phyloP scores from a whole-genome alignment of 495 filamentous ascomycete genomes.

The Xylaria flabelliformis region DNA sequence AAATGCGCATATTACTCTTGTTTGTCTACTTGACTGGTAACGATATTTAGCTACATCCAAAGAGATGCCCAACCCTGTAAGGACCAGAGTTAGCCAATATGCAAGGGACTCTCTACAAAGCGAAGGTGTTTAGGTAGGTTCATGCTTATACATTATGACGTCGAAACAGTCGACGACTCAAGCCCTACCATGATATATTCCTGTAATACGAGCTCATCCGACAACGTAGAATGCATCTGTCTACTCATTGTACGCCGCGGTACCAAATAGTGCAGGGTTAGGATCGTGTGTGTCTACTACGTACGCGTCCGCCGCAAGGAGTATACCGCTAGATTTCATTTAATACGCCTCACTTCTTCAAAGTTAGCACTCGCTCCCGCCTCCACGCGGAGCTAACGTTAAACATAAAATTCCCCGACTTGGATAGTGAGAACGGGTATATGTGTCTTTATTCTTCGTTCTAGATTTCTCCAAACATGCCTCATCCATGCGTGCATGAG shows the following conservation, averaged over 20 bases:
- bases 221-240: neutral
- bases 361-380: neutral
- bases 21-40: neutral
- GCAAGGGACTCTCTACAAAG: neutral
- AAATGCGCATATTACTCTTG: neutral
- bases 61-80: neutral
- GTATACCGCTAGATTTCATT: neutral
- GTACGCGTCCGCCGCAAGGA: neutral
- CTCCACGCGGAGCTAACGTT: neutral
- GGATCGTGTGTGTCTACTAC: neutral
- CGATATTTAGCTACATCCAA: neutral
- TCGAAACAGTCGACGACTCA: neutral
- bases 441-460: neutral
- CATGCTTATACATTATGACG: neutral
- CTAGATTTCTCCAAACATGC: neutral
- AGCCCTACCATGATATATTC: neutral
- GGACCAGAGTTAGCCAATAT: neutral
- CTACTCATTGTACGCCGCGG: neutral
- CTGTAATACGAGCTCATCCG: neutral
- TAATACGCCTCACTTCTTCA: neutral
- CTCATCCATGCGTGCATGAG: neutral
- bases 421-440: neutral
- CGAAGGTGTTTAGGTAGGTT: neutral
- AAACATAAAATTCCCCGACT: neutral
- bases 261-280: neutral